These are phyloP conservation scores for Mycena metata DNA, from an alignment of 768 basidiomycete genomes.

Conservation along the genomic window DNA sequence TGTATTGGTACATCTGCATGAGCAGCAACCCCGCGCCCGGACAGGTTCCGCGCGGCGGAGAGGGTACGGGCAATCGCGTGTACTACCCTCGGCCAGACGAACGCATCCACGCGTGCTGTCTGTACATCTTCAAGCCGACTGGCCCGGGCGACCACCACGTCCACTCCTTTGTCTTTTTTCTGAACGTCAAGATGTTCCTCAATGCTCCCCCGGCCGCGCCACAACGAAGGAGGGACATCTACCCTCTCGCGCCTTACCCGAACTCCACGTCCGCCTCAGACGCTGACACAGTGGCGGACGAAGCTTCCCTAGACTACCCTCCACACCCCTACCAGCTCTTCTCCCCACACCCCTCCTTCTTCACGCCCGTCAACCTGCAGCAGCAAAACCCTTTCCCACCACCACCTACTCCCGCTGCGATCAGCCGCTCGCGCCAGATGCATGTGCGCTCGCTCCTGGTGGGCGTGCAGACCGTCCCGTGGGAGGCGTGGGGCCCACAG, in stretches of 20 bases:
- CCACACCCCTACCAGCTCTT: conserved; percentile 29
- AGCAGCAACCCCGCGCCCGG: conserved; percentile 65
- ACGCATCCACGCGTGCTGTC: conserved; percentile 63
- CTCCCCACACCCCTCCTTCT: conserved; percentile 31
- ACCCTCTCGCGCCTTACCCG: not conserved
- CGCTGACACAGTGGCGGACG: not conserved
- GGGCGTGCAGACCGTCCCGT: conserved; percentile 50
- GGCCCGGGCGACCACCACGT: conserved; percentile 55
- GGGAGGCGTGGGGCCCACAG: conserved; percentile 65
- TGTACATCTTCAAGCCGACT: conserved; percentile 61
- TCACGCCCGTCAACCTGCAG: conserved; percentile 28
- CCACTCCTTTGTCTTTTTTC: conserved; percentile 64
- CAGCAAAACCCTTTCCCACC: conserved; percentile 24
- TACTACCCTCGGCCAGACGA: conserved; percentile 64
- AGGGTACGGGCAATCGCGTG: conserved; percentile 44
- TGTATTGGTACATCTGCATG: conserved; percentile 69
- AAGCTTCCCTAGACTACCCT: conserved; percentile 7
- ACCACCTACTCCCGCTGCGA: conserved; percentile 15
- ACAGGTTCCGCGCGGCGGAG: conserved; percentile 46
- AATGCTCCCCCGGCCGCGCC: conserved; percentile 5
- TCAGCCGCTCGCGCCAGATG: conserved; percentile 25
- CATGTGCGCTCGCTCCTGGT: conserved; percentile 39
- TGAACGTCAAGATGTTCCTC: conserved; percentile 60
- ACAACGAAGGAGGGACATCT: not conserved
- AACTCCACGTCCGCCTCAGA: not conserved